Evolutionary conservation across 2,329 filamentous ascomycete species (phyloP).

Genomic region (Penicillium sp.): DNA sequence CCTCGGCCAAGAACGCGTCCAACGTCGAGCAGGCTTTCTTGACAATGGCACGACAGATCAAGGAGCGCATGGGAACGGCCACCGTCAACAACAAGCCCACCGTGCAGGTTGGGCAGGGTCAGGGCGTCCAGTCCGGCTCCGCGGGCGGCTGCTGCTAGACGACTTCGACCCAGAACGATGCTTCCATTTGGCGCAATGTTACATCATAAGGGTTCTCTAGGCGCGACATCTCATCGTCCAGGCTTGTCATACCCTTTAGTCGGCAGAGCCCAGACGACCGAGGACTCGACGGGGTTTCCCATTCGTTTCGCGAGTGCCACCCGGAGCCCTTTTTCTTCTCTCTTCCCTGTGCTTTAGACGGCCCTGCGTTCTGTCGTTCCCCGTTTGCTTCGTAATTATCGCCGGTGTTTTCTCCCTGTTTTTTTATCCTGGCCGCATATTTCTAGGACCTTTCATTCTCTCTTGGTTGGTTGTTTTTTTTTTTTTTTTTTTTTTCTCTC

Average conservation of each 20-base stretch:
- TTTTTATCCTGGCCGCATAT: conserved; percentile 19
- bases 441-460: conserved; percentile 13
- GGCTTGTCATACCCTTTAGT: conserved; percentile 10
- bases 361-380: conserved; percentile 28
- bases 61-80: conserved; percentile 98
- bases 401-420: conserved; percentile 22
- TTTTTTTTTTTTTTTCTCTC: conserved; percentile 18
- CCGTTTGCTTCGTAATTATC: conserved; percentile 30
- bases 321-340: conserved; percentile 17
- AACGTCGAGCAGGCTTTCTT: conserved; percentile 99
- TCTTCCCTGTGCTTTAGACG: conserved; percentile 35
- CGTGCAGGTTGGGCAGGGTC: conserved; percentile 91
- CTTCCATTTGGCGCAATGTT: conserved; percentile 27
- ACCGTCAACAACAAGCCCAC: conserved; percentile 98
- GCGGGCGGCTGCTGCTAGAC: conserved; percentile 87
- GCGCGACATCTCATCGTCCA: conserved; percentile 18
- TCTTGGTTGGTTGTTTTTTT: conserved; percentile 15
- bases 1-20: conserved; percentile 98
- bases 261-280: conserved; percentile 4
- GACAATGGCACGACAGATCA: conserved; percentile 99
- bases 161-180: conserved; percentile 20
- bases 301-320: conserved; percentile 13
- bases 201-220: conserved; percentile 20
- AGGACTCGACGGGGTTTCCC: conserved; percentile 9
- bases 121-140: conserved; percentile 85